phyloP scores from a whole-genome alignment of 176 grass and related monocot genomes.

The Guadua angustifolia region DNA sequence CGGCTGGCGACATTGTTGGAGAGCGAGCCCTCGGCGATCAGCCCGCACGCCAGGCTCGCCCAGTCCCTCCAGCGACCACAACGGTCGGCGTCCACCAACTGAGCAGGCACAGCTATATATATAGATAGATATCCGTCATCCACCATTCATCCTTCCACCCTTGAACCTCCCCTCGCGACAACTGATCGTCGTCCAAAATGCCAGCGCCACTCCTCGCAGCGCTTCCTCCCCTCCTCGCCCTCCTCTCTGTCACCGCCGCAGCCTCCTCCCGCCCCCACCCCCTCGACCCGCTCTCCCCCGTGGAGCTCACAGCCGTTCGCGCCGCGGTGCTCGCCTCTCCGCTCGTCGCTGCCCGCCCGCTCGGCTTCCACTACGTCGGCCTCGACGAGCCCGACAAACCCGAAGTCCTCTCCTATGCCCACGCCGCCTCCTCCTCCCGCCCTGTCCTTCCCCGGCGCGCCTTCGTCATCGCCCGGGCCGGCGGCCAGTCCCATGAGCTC shows the following conservation, averaged over 20 bases:
- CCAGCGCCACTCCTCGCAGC: conserved; percentile 1
- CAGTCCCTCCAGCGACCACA: too few relatives aligned
- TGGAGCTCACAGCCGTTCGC: conserved; percentile 48
- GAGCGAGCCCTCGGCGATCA: too few relatives aligned
- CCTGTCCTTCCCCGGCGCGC: conserved; percentile 22
- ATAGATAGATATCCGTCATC: too few relatives aligned
- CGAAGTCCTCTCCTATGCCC: conserved; percentile 48
- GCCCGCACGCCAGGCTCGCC: too few relatives aligned
- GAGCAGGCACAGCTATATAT: too few relatives aligned
- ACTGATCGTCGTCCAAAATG: background rate
- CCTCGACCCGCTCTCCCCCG: conserved; percentile 59
- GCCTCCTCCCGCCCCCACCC: conserved; percentile 36
- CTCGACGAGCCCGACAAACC: conserved; percentile 83
- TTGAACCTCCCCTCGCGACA: background rate
- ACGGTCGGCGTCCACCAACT: too few relatives aligned
- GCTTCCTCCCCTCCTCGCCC: conserved; percentile 31
- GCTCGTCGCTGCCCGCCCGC: conserved; percentile 33
- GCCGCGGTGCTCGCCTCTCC: conserved; percentile 44
- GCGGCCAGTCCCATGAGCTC: conserved; percentile 59
- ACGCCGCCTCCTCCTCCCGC: background rate
- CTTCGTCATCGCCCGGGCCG: conserved; percentile 59
- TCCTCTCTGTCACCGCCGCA: background rate
- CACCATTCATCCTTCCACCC: background rate
- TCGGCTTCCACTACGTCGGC: conserved; percentile 79
- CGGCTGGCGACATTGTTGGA: too few relatives aligned